Evolutionary conservation across 2,329 filamentous ascomycete genomes (phyloP).

Genomic region (Microascus cirrosus): DNA sequence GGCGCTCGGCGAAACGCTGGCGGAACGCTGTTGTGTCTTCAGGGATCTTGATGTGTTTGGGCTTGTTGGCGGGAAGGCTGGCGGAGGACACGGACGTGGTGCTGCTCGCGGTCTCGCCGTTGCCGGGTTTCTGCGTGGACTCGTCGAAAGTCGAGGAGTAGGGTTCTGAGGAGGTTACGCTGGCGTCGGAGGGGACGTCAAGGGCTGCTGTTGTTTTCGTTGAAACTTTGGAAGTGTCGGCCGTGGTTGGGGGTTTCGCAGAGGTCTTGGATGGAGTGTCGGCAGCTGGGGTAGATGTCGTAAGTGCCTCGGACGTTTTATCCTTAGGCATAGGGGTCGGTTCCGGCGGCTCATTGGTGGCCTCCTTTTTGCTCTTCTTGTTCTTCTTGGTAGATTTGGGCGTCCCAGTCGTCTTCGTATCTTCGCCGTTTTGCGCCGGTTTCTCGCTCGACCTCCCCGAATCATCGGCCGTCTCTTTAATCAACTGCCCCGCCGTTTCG

Average conservation of each 20-base stretch:
- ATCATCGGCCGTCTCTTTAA: slow-evolving; percentile 22
- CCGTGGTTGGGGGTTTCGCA: neutral
- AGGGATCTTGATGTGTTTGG: slow-evolving; percentile 56
- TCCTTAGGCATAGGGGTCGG: slow-evolving; percentile 10
- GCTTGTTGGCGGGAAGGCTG: slow-evolving; percentile 43
- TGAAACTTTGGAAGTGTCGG: slow-evolving; percentile 11
- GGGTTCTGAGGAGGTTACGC: slow-evolving; percentile 33
- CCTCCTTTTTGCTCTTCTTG: slow-evolving; percentile 5
- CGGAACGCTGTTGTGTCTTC: slow-evolving; percentile 65
- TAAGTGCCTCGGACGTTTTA: slow-evolving; percentile 15
- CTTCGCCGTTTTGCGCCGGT: slow-evolving; percentile 26
- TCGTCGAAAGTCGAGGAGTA: slow-evolving; percentile 45
- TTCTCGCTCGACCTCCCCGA: slow-evolving; percentile 20
- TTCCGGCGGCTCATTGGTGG: neutral
- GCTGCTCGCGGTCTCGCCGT: slow-evolving; percentile 36
- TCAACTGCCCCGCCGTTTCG: slow-evolving; percentile 18
- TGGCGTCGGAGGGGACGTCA: neutral
- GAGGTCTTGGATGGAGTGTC: slow-evolving; percentile 2
- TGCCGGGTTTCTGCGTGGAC: neutral
- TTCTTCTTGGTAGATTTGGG: slow-evolving; percentile 26
- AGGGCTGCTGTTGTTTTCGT: slow-evolving; percentile 20
- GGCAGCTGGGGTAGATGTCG: slow-evolving; percentile 9
- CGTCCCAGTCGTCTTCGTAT: slow-evolving; percentile 40
- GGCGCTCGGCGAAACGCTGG: slow-evolving; percentile 67
- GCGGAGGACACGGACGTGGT: slow-evolving; percentile 62